Evolutionary conservation across 1,284 basidiomycete species (phyloP).

Genomic region (Pseudozyma sp.): DNA sequence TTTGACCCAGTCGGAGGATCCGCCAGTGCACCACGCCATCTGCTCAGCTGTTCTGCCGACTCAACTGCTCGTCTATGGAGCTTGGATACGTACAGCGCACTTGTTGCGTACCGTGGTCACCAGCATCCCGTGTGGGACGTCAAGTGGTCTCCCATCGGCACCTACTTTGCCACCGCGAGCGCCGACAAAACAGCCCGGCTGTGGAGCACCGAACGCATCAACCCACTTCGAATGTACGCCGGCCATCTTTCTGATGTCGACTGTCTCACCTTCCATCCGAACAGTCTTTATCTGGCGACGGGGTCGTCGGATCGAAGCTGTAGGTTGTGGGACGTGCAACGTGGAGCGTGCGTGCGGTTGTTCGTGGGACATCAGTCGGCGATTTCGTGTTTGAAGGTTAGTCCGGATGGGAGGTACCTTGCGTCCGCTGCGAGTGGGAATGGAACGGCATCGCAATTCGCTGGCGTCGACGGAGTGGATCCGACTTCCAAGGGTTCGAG

Average conservation of each 20-base stretch:
- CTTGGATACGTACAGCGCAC: conserved; percentile 90
- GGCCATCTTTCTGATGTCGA: conserved; percentile 98
- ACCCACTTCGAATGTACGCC: conserved; percentile 90
- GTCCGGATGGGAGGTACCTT: conserved; percentile 91
- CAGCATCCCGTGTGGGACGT: conserved; percentile 99
- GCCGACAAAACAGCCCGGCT: conserved; percentile 92
- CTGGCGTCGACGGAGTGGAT: conserved; percentile 23
- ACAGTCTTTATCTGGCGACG: conserved; percentile 95
- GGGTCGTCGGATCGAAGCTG: conserved; percentile 96
- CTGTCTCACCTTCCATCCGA: conserved; percentile 95
- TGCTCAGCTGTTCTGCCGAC: conserved; percentile 94
- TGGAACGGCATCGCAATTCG: conserved; percentile 38
- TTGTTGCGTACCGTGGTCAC: conserved; percentile 94
- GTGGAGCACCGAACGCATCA: conserved; percentile 92
- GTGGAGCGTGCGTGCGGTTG: conserved; percentile 89
- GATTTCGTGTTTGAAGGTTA: conserved; percentile 87
- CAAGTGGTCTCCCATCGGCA: conserved; percentile 95
- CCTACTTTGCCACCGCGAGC: conserved; percentile 97
- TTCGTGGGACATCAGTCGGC: conserved; percentile 95
- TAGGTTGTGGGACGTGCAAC: conserved; percentile 97
- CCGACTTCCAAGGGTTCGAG: conserved; percentile 12
- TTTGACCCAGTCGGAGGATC: conserved; percentile 93
- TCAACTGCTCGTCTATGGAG: conserved; percentile 93
- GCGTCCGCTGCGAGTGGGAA: conserved; percentile 77
- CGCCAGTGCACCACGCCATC: conserved; percentile 82